Evolutionary conservation across 345 rosid species (phyloP), one percentile per base, ranked within the genome.

Genomic region (Salix arbutifolia): DNA sequence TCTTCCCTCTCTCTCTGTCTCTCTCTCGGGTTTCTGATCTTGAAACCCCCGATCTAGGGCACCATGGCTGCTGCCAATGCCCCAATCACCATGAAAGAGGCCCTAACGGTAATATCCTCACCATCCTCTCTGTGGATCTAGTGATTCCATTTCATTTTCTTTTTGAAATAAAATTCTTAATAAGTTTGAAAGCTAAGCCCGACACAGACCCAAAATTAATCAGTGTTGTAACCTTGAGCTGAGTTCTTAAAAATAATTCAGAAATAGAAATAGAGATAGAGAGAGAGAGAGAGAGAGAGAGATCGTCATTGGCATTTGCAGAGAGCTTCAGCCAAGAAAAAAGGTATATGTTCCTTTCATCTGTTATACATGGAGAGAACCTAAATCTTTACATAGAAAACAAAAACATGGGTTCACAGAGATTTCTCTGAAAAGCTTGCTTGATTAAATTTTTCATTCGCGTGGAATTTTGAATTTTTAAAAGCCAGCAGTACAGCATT

Each of bases 51-150:
- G 67, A 74, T 74, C 76, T 11, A 28, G 38, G 71, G 61, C 52
- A 42, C 76, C 60, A 73, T 73, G 76, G 76, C 69, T 44, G 69
- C 76, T 18, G 76, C 76, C 69, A 62, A 73, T 62, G 76, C 76
- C 68, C 76, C 76, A 5, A 64, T 73, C 40, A 2, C 48, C 76
- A 73, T 73, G 76, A 73, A 73, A 64, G 76, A 73, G 76, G 76
- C 76, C 26, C 18, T 73, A 61, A 73, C 69, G 26, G 69, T 73
- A 73, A 19, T 28, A n/a, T 23, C 40, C 14, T 40, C n/a, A 16
- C 14, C 68, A 26, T 33, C n/a, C 8, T 73, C 33, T 26, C 60
- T 74, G 48, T 81, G 78, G 89, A 88, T 88, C 88, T 80, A 30
- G 50, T 44, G 71, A 21, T 68, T 65, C 69, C 9, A 14, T 18